Evolutionary conservation across 2,329 filamentous ascomycete species (phyloP), one percentile per base, ranked within the genome.

Genomic region (Diaporthe aspalathi): DNA sequence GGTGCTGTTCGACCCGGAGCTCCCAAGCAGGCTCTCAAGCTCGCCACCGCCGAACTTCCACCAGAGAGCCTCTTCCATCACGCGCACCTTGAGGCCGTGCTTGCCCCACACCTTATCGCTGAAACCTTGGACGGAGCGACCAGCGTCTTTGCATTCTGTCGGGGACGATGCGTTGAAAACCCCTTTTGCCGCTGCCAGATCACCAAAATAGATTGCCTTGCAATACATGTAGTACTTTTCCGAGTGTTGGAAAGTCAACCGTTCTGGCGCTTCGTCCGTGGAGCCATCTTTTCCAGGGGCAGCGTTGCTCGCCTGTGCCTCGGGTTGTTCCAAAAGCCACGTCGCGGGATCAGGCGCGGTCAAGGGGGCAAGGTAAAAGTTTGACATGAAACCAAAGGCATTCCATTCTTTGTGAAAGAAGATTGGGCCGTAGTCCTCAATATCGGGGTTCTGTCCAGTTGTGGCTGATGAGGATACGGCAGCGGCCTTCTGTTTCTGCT

Each of bases 221-320:
- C 50, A 67, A 24, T 70, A 70, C 60, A 67, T 66, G 11, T 49
- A 66, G 27, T 70, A 70, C 43, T 70, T 47, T 32, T 65, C 68
- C 1, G 68, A 70, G 54, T 65, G 54, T 5, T 12, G 68, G 35
- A 70, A 63, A 11, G 12, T n/a, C 22, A 65, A 32, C 12, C 9
- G 20, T 5, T 1, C 27, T 9, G 9, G 14, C 27, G 8, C 40
- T n/a, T 9, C 20, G 24, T 22, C 35, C n/a, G 6, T 35, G 11
- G 12, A 0, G 3, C 17, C 6, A 24, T 11, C 6, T 3, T 4
- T 63, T 20, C n/a, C 16, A 40, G 17, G 24, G 47, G 27, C 11
- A n/a, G 7, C 2, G 2, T 2, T 32, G 14, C 32, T 40, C 24
- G 53, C 2, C 16, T 5, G 6, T 8, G 53, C n/a, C 12, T 11